Conservation (phyloP, 2,329 filamentous ascomycete genomes). For the Pestalotiopsis sp. region DNA sequence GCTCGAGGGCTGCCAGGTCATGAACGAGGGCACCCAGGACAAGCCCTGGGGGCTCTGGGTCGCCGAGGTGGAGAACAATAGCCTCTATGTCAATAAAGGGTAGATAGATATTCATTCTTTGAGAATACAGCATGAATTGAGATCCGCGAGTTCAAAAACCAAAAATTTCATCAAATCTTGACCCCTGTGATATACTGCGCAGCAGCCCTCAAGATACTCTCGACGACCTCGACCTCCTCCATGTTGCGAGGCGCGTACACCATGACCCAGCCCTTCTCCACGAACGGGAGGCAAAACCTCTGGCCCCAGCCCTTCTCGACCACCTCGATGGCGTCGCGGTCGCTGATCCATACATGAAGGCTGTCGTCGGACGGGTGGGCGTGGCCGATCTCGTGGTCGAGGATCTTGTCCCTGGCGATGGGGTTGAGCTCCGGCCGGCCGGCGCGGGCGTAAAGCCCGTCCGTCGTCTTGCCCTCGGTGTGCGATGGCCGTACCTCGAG, state of each 20-base stretch:
- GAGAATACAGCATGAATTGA: neutral
- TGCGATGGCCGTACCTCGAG: conserved; percentile 5
- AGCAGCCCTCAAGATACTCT: conserved; percentile 22
- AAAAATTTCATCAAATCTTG: neutral
- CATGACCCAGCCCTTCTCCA: conserved; percentile 36
- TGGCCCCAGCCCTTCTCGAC: conserved; percentile 11
- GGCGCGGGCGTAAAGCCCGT: neutral
- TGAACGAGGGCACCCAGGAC: conserved; percentile 12
- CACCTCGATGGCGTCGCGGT: conserved; percentile 2
- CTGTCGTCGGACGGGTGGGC: conserved; percentile 8
- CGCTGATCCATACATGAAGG: conserved; percentile 1
- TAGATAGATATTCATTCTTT: neutral
- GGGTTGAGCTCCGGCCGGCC: neutral
- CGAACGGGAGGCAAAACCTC: conserved; percentile 7
- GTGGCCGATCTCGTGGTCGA: conserved; percentile 8
- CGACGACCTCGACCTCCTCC: conserved; percentile 37
- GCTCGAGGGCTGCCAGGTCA: conserved; percentile 1
- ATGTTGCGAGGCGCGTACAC: conserved; percentile 44
- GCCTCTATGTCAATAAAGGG: conserved; percentile 7
- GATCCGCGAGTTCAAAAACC: neutral
- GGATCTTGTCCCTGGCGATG: neutral
- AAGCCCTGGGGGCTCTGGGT: conserved; percentile 12
- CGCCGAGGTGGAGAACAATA: conserved; percentile 7
- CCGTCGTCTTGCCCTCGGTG: conserved; percentile 10
- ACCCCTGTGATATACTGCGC: conserved; percentile 20